Base-by-base conservation (phyloP, 345 rosid genomes). In the Corchorus olitorius region DNA sequence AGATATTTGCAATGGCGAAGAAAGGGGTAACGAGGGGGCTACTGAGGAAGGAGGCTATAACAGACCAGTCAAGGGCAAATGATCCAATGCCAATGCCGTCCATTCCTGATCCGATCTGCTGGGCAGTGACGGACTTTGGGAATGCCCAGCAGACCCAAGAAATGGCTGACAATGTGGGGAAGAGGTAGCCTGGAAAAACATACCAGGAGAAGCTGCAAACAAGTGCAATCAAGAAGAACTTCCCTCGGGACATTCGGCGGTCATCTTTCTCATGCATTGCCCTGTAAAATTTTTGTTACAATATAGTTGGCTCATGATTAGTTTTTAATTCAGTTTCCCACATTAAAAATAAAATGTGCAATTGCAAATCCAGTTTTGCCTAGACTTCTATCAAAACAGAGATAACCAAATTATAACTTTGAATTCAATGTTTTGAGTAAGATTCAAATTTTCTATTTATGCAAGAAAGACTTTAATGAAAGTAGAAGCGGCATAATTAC, bases 151-250 rank as follows among this genome's bases (percentile, higher is more conserved):
- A 89, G 53, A 89, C 83, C 87, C 88, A 86, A 17, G 93, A 87
- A 14, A 89, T 73, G 41, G 86, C 74, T 61, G 87, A 76, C 55
- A 89, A 73, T 2, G 87, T 77, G 46, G 82, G 75, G 83, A 88
- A 85, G 48, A 89, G 84, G 83, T 86, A 89, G n/a, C 84, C 86
- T 1, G 93, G 93, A 73, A 89, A 78, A 1, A 86, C 54, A 50
- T 89, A 88, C 93, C 93, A 89, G 4, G 90, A 80, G 58, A 89
- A 89, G 80, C 93, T 88, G 81, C 91, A 86, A 19, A 87, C 53
- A 19, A 88, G 82, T 4, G 90, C 88, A 63, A 89, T 86, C 84
- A 86, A 78, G 82, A 89, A 89, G 89, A 88, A 89, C 73, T 89
- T 89, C 35, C 88, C 91, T 72, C 88, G 50, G 0, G 91, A 86